Conservation (phyloP, 441 rosid species). For the Aleurites moluccanus region DNA sequence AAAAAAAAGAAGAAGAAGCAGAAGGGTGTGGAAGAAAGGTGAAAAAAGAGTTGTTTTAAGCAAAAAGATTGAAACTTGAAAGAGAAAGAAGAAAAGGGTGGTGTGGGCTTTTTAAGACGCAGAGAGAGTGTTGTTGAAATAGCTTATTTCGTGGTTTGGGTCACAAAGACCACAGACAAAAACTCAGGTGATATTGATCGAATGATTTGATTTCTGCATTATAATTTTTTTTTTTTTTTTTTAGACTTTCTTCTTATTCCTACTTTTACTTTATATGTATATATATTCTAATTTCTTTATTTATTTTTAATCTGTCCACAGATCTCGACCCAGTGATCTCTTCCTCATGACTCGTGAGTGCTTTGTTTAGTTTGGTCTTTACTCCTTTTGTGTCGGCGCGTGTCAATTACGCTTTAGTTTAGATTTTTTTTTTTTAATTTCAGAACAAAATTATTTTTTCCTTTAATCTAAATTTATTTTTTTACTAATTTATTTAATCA, state of each 20-base stretch:
- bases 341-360: too few species aligned
- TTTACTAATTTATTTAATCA: background rate
- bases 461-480: too few species aligned
- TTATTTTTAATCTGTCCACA: background rate
- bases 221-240: too few species aligned
- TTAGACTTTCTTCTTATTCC: background rate
- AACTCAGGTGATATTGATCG: conserved; percentile 34
- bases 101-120: background rate
- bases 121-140: background rate
- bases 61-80: background rate
- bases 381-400: background rate
- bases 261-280: background rate
- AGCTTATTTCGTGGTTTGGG: conserved; percentile 17
- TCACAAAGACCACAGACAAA: conserved; percentile 29
- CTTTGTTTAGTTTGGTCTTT: background rate
- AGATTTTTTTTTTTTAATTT: background rate
- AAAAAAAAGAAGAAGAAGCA: background rate
- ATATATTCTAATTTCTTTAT: background rate
- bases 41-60: background rate
- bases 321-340: conserved; percentile 14
- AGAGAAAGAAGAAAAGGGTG: background rate
- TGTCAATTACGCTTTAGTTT: background rate
- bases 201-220: background rate
- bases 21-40: background rate
- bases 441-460: too few species aligned